These are phyloP conservation scores for Phytophthora palmivora DNA, from an alignment of 352 stramenopile species.

Conservation along the genomic window DNA sequence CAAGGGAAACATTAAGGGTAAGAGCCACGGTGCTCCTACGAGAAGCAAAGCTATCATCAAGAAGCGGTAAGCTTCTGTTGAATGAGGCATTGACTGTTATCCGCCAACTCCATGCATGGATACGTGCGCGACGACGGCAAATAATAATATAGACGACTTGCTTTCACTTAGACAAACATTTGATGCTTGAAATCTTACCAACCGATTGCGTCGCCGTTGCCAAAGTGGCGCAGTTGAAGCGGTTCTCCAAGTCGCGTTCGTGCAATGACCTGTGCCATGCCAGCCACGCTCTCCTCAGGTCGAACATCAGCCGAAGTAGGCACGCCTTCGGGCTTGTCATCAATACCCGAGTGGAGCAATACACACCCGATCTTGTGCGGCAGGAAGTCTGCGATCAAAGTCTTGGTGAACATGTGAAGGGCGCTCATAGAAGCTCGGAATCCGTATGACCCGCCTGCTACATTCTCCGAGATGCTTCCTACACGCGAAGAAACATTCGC, in stretches of 20 bases:
- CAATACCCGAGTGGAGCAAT: conserved; percentile 66
- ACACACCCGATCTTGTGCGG: conserved; percentile 63
- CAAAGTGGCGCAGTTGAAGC: conserved; percentile 63
- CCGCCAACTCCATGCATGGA: background rate
- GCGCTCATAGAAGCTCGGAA: conserved; percentile 84
- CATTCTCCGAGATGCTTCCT: conserved; percentile 54
- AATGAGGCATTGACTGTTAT: conserved; percentile 13
- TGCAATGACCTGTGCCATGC: conserved; percentile 63
- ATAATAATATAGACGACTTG: conserved; percentile 50
- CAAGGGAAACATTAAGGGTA: conserved; percentile 80
- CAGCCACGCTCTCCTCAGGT: conserved; percentile 55
- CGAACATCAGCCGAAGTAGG: conserved; percentile 42
- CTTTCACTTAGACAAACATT: conserved; percentile 13
- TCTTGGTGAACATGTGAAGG: conserved; percentile 80
- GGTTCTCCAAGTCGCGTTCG: conserved; percentile 56
- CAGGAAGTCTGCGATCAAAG: conserved; percentile 55
- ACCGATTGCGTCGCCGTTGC: conserved; percentile 53
- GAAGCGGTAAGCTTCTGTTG: conserved; percentile 40
- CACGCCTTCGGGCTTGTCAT: conserved; percentile 58
- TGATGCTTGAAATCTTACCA: conserved; percentile 46
- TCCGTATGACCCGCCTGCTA: conserved; percentile 63
- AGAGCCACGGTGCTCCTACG: conserved; percentile 82
- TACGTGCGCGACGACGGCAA: conserved; percentile 11
- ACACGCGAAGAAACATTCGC: conserved; percentile 63
- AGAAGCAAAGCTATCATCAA: conserved; percentile 86